Evolutionary conservation across 176 grass and related monocot genomes (phyloP), one percentile per base, ranked within the genome.

Genomic region (Lolium rigidum): DNA sequence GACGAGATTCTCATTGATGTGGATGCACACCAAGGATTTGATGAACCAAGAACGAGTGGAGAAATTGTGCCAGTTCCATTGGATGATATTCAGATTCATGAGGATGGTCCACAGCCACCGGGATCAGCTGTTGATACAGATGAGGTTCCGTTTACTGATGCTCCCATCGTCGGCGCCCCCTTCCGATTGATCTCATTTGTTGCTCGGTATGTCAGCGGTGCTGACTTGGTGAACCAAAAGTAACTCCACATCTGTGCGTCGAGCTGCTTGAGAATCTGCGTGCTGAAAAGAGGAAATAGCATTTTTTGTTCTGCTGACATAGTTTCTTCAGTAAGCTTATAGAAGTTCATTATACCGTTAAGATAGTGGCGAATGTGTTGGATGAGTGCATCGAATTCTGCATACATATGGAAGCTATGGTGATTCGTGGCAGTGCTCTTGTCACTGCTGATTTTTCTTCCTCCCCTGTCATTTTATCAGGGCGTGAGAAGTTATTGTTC

Each of bases 101-200:
- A 94, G 69, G 94, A 92, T 55, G 37, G 56, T 43, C 59, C 38
- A 10, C 21, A 69, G 14, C 55, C 68, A 31, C 35, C 60, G 20
- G 81, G 20, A 85, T 62, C 57, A 49, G 66, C 78, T 17, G 62
- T 76, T 71, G 84, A 91, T 68, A 63, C 51, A 79, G 73, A 46
- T 59, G 76, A 84, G 59, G 71, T 94, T 87, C 90, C 97, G 44
- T 82, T 99, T 9, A 82, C 94, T 17, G 97, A 99, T 24, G 97
- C 97, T 26, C 94, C 97, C 13, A 91, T 98, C 7, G 92, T 91
- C 24, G 96, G 96, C 14, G 96, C 96, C 6, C 94, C 97, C 1
- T 95, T 98, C 84, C 87, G 97, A 52, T 85, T 95, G 78, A 93
- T 98, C 76, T 98, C 97, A 68, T 98, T 98, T 77, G 80, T 98